Conservation (phyloP, 179 eudicot genomes). For the Spinacia oleracea region DNA sequence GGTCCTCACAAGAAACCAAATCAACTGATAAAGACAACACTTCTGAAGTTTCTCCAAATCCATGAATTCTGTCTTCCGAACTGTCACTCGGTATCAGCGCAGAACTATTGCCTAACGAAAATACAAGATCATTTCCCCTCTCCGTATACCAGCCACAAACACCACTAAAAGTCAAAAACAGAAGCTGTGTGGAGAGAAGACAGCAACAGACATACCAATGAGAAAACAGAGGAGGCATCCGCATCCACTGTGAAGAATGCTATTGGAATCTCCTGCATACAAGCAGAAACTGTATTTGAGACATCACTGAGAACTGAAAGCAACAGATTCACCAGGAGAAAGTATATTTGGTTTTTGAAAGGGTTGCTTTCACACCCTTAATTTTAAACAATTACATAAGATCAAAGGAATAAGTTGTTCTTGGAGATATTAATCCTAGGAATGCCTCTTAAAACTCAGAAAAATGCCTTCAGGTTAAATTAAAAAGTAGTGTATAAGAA, state of each 20-base stretch:
- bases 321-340: neutral
- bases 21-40: slow-evolving; percentile 26
- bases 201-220: slow-evolving; percentile 44
- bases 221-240: slow-evolving; percentile 49
- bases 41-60: slow-evolving; percentile 20
- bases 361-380: neutral
- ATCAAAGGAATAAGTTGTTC: neutral
- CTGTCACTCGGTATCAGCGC: slow-evolving; percentile 18
- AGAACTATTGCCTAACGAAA: slow-evolving; percentile 20
- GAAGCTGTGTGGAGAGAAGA: slow-evolving; percentile 44
- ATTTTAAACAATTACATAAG: neutral
- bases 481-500: neutral
- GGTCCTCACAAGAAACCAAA: slow-evolving; percentile 61
- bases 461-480: neutral
- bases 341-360: neutral
- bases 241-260: slow-evolving; percentile 27
- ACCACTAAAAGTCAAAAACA: slow-evolving; percentile 29
- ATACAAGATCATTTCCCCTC: slow-evolving; percentile 22
- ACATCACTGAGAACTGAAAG: neutral
- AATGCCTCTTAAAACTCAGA: neutral
- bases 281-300: neutral
- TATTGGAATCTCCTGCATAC: slow-evolving; percentile 24
- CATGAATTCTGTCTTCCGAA: slow-evolving; percentile 17
- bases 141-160: slow-evolving; percentile 29
- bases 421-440: neutral